phyloP scores from a whole-genome alignment of 805 yeast species.

The Wickerhamiella bombiphila region DNA sequence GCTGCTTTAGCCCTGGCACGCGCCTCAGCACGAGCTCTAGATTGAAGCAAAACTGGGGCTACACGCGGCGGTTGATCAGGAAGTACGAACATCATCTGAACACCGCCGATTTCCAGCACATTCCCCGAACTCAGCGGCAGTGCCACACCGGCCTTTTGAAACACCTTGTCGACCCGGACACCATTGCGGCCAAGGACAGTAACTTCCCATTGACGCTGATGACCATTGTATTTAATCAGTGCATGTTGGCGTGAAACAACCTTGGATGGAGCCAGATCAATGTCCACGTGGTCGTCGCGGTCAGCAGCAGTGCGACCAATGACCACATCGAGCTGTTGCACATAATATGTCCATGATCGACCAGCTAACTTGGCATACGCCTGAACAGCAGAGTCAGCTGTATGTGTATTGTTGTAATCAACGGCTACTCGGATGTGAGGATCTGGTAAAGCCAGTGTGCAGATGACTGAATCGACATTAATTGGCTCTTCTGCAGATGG shows the following conservation, averaged over 20 bases:
- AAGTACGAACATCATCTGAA: conserved; percentile 96
- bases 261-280: conserved; percentile 92
- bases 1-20: conserved; percentile 2
- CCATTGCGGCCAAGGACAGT: conserved; percentile 82
- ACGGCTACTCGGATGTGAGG: conserved; percentile 66
- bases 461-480: conserved; percentile 35
- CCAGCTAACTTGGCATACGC: conserved; percentile 97
- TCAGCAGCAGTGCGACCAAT: conserved; percentile 71
- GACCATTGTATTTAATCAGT: conserved; percentile 58
- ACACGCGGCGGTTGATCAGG: conserved; percentile 77
- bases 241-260: conserved; percentile 94
- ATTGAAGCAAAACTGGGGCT: conserved; percentile 21
- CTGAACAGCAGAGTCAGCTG: conserved; percentile 60
- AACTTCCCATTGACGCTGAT: conserved; percentile 72
- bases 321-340: conserved; percentile 54
- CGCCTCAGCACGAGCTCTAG: conserved; percentile 1
- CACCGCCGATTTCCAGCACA: conserved; percentile 85
- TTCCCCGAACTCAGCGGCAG: conserved; percentile 65
- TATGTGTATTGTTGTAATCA: conserved; percentile 59
- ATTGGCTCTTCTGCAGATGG: too few species aligned
- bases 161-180: conserved; percentile 68
- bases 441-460: conserved; percentile 48
- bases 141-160: conserved; percentile 28
- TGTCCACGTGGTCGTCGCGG: conserved; percentile 33
- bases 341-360: conserved; percentile 82